phyloP scores from a whole-genome alignment of 2,329 filamentous ascomycete genomes.

The Sporothrix inflata region DNA sequence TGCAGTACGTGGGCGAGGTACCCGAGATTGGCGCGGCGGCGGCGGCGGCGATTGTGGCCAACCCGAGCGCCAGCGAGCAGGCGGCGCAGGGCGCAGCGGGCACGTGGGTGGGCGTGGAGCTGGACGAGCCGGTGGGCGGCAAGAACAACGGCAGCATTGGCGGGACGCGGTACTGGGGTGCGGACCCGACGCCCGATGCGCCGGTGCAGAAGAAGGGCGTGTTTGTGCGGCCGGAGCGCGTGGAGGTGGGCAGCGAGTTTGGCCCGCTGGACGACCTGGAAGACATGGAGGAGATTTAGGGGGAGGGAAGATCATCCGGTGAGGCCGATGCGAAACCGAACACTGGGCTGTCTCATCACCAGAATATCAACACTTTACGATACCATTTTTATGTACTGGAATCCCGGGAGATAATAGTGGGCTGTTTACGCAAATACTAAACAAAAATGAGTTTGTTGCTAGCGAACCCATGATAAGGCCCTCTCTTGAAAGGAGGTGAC shows the following conservation, averaged over 20 bases:
- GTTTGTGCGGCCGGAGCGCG: conserved; percentile 76
- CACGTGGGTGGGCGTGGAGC: conserved; percentile 72
- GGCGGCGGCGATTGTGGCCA: conserved; percentile 6
- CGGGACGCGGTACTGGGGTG: conserved; percentile 69
- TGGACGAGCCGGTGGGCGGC: conserved; percentile 81
- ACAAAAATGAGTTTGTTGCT: too few species aligned
- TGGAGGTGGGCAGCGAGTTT: conserved; percentile 72
- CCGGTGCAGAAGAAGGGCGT: conserved; percentile 68
- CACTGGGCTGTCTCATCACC: neutral
- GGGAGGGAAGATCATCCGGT: neutral
- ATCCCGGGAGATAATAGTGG: neutral
- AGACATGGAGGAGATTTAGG: conserved; percentile 73
- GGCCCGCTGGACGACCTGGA: conserved; percentile 72
- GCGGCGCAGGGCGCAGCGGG: conserved; percentile 44
- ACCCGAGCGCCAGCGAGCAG: conserved; percentile 15
- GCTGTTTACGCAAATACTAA: neutral
- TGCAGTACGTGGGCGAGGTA: conserved; percentile 74
- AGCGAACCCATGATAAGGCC: too few species aligned
- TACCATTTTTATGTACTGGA: neutral
- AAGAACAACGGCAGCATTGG: conserved; percentile 75
- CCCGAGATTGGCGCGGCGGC: conserved; percentile 59
- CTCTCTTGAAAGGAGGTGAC: too few species aligned
- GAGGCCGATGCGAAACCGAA: neutral
- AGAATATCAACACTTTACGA: neutral
- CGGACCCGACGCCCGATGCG: conserved; percentile 50